These are phyloP conservation scores for Syzygium malaccense DNA, from an alignment of 441 rosid genomes.

Conservation along the genomic window DNA sequence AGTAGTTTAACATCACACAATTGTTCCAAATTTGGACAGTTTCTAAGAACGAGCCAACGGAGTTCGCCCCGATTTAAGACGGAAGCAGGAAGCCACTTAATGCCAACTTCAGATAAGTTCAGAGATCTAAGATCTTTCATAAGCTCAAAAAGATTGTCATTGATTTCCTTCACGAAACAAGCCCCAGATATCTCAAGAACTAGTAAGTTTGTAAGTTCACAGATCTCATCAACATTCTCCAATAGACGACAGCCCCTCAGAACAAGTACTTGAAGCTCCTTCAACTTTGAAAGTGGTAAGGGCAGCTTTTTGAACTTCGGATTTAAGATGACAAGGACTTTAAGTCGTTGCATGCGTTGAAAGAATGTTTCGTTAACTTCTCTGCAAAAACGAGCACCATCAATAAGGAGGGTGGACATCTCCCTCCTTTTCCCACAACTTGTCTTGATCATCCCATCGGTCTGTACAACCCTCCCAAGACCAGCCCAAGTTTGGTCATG, in stretches of 20 bases:
- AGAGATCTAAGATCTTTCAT: not conserved
- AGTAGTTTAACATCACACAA: constrained; percentile 10
- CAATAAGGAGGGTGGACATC: constrained; percentile 30
- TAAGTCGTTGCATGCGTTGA: not conserved
- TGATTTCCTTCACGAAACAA: fast-evolving
- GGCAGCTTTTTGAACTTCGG: constrained; percentile 22
- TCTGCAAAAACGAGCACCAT: constrained; percentile 29
- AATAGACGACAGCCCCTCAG: constrained; percentile 37
- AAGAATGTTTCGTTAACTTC: constrained; percentile 23
- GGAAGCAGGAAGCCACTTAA: fast-evolving
- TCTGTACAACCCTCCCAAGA: constrained; percentile 29
- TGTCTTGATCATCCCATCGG: constrained; percentile 46
- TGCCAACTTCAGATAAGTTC: not conserved
- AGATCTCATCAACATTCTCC: not conserved
- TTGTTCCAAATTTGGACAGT: constrained; percentile 23
- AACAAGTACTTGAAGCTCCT: constrained; percentile 31
- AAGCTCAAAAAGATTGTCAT: fast-evolving
- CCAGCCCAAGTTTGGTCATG: constrained; percentile 6
- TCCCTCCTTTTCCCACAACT: constrained; percentile 9
- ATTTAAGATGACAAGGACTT: constrained; percentile 33
- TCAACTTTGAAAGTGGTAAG: not conserved
- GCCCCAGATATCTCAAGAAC: not conserved
- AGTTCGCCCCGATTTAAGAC: not conserved
- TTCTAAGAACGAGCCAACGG: not conserved
- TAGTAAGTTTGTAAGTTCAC: not conserved